Conservation (phyloP, 306 rosid genomes). For the Erythrophleum fordii region DNA sequence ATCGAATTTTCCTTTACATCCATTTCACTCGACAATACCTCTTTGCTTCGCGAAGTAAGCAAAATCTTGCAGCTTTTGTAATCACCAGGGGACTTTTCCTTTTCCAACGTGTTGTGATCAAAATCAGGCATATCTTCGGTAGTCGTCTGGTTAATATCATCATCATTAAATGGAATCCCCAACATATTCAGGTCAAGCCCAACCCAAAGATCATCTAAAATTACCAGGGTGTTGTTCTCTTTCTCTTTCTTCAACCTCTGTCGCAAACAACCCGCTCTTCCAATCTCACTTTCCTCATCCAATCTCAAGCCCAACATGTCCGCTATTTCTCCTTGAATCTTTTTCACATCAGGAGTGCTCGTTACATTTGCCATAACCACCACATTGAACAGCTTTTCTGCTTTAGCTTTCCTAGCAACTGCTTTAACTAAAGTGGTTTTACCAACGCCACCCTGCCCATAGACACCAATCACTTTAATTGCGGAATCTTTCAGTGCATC, state of each 20-base stretch:
- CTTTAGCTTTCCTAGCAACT: neutral
- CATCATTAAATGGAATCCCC: neutral
- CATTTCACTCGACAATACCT: neutral
- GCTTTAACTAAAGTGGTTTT: conserved; percentile 36
- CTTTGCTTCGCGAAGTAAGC: neutral
- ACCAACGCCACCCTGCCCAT: conserved; percentile 38
- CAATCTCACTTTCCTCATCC: neutral
- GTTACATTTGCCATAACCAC: conserved; percentile 15
- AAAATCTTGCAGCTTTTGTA: neutral
- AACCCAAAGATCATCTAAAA: conserved; percentile 24
- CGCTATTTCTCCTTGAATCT: conserved; percentile 30
- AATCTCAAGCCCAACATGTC: conserved; percentile 2
- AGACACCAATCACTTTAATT: neutral
- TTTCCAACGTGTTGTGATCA: neutral
- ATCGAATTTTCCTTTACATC: neutral
- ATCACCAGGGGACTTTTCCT: neutral
- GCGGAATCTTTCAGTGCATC: neutral
- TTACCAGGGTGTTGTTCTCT: neutral
- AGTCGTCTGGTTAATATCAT: neutral
- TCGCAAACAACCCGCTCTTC: neutral
- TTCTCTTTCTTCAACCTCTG: neutral
- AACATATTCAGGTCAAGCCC: neutral
- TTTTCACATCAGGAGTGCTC: neutral
- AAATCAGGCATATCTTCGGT: neutral
- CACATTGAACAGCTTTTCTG: neutral